Percentiles rank a stretch among this genome's conserved stretches.
These are phyloP conservation scores for Candida ipomoeae DNA, from an alignment of 805 yeast genomes.

Conservation along the genomic window DNA sequence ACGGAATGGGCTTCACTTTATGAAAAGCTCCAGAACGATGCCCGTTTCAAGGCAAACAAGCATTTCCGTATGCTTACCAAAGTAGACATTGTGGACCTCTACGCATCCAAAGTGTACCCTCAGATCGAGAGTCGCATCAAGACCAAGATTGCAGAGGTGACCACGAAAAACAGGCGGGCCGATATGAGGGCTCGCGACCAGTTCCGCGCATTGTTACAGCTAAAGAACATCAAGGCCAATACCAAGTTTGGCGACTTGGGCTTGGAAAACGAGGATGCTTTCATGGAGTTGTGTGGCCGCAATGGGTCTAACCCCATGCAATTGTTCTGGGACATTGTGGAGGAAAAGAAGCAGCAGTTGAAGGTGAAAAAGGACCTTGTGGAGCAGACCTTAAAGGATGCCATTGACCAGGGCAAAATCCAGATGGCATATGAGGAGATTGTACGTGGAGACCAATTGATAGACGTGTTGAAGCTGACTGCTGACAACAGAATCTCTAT, in stretches of 20 bases:
- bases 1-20: slow-evolving; percentile 39
- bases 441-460: slow-evolving; percentile 18
- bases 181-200: slow-evolving; percentile 67
- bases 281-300: slow-evolving; percentile 62
- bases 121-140: slow-evolving; percentile 19
- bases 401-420: slow-evolving; percentile 6
- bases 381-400: slow-evolving; percentile 44
- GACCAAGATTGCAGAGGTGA: slow-evolving; percentile 19
- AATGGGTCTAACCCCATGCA: slow-evolving; percentile 77
- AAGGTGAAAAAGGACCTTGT: slow-evolving; percentile 59
- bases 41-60: slow-evolving; percentile 55
- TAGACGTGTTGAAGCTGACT: slow-evolving; percentile 14
- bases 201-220: slow-evolving; percentile 47
- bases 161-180: slow-evolving; percentile 42
- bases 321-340: slow-evolving; percentile 69
- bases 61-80: slow-evolving; percentile 50
- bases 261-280: slow-evolving; percentile 54
- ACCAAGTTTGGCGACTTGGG: slow-evolving; percentile 56
- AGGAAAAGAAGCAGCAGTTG: slow-evolving; percentile 53
- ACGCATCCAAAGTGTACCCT: slow-evolving; percentile 37
- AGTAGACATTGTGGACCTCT: slow-evolving; percentile 57
- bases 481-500: slow-evolving; percentile 29
- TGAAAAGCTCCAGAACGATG: slow-evolving; percentile 36
- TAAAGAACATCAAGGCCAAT: slow-evolving; percentile 41
- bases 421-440: slow-evolving; percentile 17